Conservation (phyloP, 1,284 basidiomycete species). For the Apiotrichum brassicae region DNA sequence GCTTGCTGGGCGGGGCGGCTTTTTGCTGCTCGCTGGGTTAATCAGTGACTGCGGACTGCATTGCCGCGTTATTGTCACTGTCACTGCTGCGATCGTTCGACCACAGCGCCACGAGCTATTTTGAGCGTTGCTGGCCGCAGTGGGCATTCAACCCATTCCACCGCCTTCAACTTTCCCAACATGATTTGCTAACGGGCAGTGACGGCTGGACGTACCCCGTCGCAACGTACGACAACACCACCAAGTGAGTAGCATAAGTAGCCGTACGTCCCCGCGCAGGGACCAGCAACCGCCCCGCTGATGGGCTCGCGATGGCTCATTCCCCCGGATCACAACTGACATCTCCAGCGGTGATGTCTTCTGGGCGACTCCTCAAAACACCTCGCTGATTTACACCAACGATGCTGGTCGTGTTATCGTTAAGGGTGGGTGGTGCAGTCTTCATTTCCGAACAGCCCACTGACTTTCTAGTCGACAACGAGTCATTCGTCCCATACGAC, state of each 20-base stretch:
- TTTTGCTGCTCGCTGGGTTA: too few species aligned
- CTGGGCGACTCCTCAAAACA: slow-evolving; percentile 38
- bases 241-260: slow-evolving; percentile 27
- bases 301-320: too few species aligned
- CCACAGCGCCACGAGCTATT: too few species aligned
- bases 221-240: slow-evolving; percentile 39
- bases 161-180: too few species aligned
- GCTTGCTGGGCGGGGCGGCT: too few species aligned
- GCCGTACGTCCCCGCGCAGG: too few species aligned
- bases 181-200: slow-evolving; percentile 16
- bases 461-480: slow-evolving; percentile 28
- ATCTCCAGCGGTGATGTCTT: slow-evolving; percentile 56
- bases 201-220: slow-evolving; percentile 24
- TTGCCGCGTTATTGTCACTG: too few species aligned
- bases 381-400: slow-evolving; percentile 54
- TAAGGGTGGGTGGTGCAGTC: slow-evolving; percentile 59
- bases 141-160: background rate
- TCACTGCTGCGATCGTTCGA: too few species aligned
- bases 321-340: too few species aligned
- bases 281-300: too few species aligned
- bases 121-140: too few species aligned
- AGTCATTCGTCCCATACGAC: slow-evolving; percentile 47
- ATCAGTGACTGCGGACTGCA: too few species aligned
- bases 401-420: slow-evolving; percentile 66
- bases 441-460: slow-evolving; percentile 45